Evolutionary conservation across 371 early-diverging fungal genomes (phyloP).

Genomic region (Circinella umbellata): DNA sequence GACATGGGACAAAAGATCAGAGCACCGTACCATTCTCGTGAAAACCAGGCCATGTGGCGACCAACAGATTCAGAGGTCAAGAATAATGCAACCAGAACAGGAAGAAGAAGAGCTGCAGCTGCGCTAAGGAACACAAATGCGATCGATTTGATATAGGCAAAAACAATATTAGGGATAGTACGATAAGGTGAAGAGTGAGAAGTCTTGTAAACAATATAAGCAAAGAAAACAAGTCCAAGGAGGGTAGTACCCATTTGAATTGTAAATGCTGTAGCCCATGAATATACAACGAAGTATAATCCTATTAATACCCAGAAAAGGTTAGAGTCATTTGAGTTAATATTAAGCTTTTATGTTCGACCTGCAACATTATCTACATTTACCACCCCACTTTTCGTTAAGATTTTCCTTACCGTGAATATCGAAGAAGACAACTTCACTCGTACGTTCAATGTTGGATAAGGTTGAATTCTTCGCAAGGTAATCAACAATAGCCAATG

Average conservation of each 20-base stretch:
- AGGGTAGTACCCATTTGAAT: slow-evolving; percentile 46
- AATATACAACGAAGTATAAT: slow-evolving; percentile 64
- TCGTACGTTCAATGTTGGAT: slow-evolving; percentile 50
- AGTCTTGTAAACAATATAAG: slow-evolving; percentile 35
- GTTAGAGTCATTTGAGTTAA: too few species aligned
- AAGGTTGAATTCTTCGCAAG: slow-evolving; percentile 59
- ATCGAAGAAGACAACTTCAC: slow-evolving; percentile 70
- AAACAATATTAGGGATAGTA: slow-evolving; percentile 26
- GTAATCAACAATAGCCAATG: slow-evolving; percentile 60
- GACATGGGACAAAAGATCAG: slow-evolving; percentile 60
- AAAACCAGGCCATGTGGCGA: slow-evolving; percentile 72
- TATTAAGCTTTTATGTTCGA: too few species aligned
- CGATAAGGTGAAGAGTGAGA: slow-evolving; percentile 46
- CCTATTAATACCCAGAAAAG: slow-evolving; percentile 20
- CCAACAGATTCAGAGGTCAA: slow-evolving; percentile 35
- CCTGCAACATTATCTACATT: too few species aligned
- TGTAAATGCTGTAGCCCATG: slow-evolving; percentile 58
- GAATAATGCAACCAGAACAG: slow-evolving; percentile 48
- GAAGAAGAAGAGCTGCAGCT: slow-evolving; percentile 45
- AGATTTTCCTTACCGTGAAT: slow-evolving; percentile 49
- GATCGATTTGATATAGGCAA: slow-evolving; percentile 39
- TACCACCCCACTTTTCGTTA: too few species aligned
- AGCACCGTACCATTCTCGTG: slow-evolving; percentile 63
- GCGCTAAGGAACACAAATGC: slow-evolving; percentile 48
- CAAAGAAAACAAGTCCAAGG: slow-evolving; percentile 31